A percentile compares a stretch with the other conserved stretches of the same genome.
Conservation (phyloP, 129 eudicot species). For the carrot (Daucus carota) region DNA sequence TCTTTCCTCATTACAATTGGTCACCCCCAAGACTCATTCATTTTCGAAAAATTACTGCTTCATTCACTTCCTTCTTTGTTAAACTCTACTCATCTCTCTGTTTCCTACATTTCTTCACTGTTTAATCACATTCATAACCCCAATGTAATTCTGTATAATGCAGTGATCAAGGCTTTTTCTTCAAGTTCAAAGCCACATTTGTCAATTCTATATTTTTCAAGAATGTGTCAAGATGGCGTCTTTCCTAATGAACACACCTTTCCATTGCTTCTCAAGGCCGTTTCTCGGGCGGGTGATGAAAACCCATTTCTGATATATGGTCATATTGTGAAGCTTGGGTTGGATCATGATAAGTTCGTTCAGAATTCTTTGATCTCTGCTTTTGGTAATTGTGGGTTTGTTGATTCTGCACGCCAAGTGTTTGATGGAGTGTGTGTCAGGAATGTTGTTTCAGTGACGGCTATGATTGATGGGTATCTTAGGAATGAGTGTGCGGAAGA, state of each 20-base stretch:
- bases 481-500: conserved; percentile 7
- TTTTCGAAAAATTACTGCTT: conserved; percentile 10
- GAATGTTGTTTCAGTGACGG: conserved; percentile 21
- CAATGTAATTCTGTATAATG: not conserved
- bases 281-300: conserved; percentile 8
- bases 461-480: conserved; percentile 26
- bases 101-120: conserved; percentile 10
- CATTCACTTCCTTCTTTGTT: conserved; percentile 6
- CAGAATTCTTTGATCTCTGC: conserved; percentile 22
- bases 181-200: conserved; percentile 3
- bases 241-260: conserved; percentile 31
- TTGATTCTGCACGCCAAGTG: conserved; percentile 21
- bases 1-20: conserved; percentile 10
- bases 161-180: conserved; percentile 10
- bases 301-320: conserved; percentile 18
- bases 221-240: conserved; percentile 14
- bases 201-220: not conserved
- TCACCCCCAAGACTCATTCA: conserved; percentile 9
- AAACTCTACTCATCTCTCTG: not conserved
- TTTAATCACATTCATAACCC: conserved; percentile 12
- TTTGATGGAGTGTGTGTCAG: conserved; percentile 19
- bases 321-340: conserved; percentile 19
- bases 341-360: conserved; percentile 21
- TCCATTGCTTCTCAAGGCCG: conserved; percentile 27
- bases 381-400: conserved; percentile 17